phyloP scores from a whole-genome alignment of 192 early-diverging fungal species.

The Tieghemiomyces parasiticus region DNA sequence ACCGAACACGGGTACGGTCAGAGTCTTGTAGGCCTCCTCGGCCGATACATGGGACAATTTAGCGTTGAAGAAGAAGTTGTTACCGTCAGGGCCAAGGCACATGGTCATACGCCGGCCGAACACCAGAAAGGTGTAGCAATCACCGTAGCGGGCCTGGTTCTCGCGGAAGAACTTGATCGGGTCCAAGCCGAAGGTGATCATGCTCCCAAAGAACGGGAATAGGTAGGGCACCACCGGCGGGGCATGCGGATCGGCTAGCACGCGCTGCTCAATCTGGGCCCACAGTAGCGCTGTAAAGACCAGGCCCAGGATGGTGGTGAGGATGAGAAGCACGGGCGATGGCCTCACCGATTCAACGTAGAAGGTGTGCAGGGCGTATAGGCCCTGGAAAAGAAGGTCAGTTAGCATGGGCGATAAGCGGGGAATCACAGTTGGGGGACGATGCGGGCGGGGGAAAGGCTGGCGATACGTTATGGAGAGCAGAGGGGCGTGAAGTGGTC shows the following conservation, averaged over 20 bases:
- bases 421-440: too few relatives aligned
- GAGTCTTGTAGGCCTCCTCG: slow-evolving; percentile 81
- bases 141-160: slow-evolving; percentile 71
- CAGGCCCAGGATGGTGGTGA: slow-evolving; percentile 15
- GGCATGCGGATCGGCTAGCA: slow-evolving; percentile 29
- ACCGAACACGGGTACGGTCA: slow-evolving; percentile 93
- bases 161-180: slow-evolving; percentile 79
- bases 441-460: too few relatives aligned
- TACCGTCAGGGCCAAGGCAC: slow-evolving; percentile 80
- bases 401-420: too few relatives aligned
- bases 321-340: neutral
- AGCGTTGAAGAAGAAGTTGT: slow-evolving; percentile 94
- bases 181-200: slow-evolving; percentile 73
- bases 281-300: slow-evolving; percentile 21
- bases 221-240: slow-evolving; percentile 59
- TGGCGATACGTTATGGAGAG: too few relatives aligned
- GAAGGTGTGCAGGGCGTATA: neutral
- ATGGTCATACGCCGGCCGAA: slow-evolving; percentile 81
- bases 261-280: slow-evolving; percentile 29
- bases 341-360: neutral
- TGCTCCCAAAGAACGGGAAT: slow-evolving; percentile 80
- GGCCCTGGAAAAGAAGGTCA: too few relatives aligned
- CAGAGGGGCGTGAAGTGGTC: too few relatives aligned
- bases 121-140: slow-evolving; percentile 87
- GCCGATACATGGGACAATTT: slow-evolving; percentile 72